Conservation (phyloP, 208 protist genomes). For the Herpetomonas samuelpessoai region DNA sequence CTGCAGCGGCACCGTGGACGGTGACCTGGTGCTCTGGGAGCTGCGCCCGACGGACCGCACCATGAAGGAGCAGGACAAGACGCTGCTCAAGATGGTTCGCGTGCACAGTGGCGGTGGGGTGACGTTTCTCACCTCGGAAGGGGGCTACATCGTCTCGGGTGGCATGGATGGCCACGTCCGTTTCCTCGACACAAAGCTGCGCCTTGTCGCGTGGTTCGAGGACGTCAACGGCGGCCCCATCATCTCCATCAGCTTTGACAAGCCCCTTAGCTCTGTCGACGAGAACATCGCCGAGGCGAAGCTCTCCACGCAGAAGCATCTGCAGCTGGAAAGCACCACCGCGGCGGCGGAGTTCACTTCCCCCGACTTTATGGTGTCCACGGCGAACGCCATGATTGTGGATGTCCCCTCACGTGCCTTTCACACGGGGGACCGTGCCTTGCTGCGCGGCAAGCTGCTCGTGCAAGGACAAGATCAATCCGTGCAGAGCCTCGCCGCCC, state of each 20-base stretch:
- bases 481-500: slow-evolving; percentile 77
- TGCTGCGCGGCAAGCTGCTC: slow-evolving; percentile 76
- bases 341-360: slow-evolving; percentile 62
- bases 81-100: slow-evolving; percentile 91
- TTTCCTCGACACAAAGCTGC: slow-evolving; percentile 94
- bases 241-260: slow-evolving; percentile 91
- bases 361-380: slow-evolving; percentile 92
- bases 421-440: slow-evolving; percentile 40
- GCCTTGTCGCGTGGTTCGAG: slow-evolving; percentile 95
- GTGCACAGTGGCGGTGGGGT: slow-evolving; percentile 76
- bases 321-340: slow-evolving; percentile 31
- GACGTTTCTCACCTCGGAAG: slow-evolving; percentile 73
- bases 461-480: slow-evolving; percentile 88
- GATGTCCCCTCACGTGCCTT: slow-evolving; percentile 81
- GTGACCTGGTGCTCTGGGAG: slow-evolving; percentile 92
- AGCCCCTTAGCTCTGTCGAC: slow-evolving; percentile 21
- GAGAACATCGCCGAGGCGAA: slow-evolving; percentile 30
- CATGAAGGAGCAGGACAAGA: slow-evolving; percentile 87
- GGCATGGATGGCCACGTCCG: slow-evolving; percentile 93
- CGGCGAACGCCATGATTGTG: slow-evolving; percentile 89
- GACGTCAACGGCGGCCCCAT: slow-evolving; percentile 92
- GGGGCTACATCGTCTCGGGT: slow-evolving; percentile 91
- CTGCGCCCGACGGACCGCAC: slow-evolving; percentile 71
- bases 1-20: slow-evolving; percentile 89
- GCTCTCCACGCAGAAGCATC: slow-evolving; percentile 32